These are phyloP conservation scores for Eucalyptus albens DNA, from an alignment of 345 rosid genomes.

Conservation along the genomic window DNA sequence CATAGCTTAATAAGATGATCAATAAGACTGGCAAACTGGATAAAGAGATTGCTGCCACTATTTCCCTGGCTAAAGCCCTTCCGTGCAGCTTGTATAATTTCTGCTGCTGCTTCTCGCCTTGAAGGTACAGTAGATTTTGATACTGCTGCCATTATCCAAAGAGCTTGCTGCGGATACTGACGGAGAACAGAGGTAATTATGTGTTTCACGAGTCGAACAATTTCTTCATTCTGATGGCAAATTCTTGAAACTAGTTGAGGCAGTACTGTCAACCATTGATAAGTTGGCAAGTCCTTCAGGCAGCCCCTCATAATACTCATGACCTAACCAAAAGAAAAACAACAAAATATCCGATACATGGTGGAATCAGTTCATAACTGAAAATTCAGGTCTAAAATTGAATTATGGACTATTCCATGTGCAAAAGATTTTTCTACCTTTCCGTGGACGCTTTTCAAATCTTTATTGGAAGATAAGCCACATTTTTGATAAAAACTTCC, in stretches of 20 bases:
- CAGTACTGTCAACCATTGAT: slow-evolving; percentile 90
- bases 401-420: not conserved
- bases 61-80: slow-evolving; percentile 69
- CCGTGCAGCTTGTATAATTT: slow-evolving; percentile 82
- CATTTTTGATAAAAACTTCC: slow-evolving; percentile 62
- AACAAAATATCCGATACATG: not conserved
- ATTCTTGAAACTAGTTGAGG: slow-evolving; percentile 98
- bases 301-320: slow-evolving; percentile 84
- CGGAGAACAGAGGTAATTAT: slow-evolving; percentile 78
- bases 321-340: slow-evolving; percentile 36
- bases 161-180: slow-evolving; percentile 88
- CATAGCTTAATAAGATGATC: slow-evolving; percentile 90
- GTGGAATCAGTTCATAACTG: not conserved
- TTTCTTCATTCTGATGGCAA: slow-evolving; percentile 91
- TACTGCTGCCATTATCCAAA: slow-evolving; percentile 97
- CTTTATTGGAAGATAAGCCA: slow-evolving; percentile 47
- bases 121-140: slow-evolving; percentile 90
- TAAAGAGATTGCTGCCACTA: slow-evolving; percentile 60
- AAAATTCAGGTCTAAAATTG: not conserved
- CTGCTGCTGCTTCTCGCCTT: slow-evolving; percentile 92
- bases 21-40: slow-evolving; percentile 78
- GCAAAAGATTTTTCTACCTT: slow-evolving; percentile 33
- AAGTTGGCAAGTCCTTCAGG: slow-evolving; percentile 91
- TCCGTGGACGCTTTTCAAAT: slow-evolving; percentile 47
- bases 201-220: slow-evolving; percentile 62